Evolutionary conservation across 352 stramenopile genomes (phyloP).

Genomic region (Phytophthora fragariae): DNA sequence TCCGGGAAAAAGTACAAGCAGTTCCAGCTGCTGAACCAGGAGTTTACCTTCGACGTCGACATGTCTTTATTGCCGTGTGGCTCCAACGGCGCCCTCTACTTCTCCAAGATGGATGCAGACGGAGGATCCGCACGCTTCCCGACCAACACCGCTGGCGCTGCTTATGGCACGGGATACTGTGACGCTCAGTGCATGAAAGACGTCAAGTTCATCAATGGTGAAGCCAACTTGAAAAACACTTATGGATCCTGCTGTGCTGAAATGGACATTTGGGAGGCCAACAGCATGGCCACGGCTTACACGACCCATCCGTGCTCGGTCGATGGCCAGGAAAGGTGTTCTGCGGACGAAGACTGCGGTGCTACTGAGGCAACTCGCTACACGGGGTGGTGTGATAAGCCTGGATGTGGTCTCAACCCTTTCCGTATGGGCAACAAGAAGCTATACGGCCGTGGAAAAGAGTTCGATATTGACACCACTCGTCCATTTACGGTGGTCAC

Average conservation of each 20-base stretch:
- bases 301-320: constrained; percentile 1
- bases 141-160: constrained; percentile 1
- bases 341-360: not conserved
- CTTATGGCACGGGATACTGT: not conserved
- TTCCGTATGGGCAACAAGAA: constrained; percentile 4
- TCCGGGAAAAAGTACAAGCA: constrained; percentile 4
- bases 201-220: constrained; percentile 3
- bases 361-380: not conserved
- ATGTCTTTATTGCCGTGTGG: constrained; percentile 1
- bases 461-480: constrained; percentile 1
- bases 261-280: constrained; percentile 4
- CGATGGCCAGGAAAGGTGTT: not conserved
- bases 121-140: not conserved
- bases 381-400: constrained; percentile 1
- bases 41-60: not conserved
- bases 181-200: constrained; percentile 3
- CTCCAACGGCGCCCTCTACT: constrained; percentile 1
- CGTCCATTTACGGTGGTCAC: not conserved
- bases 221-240: not conserved
- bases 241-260: not conserved
- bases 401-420: not conserved
- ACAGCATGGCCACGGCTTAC: constrained; percentile 2
- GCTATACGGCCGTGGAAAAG: not conserved
- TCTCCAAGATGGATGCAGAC: constrained; percentile 1
- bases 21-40: constrained; percentile 5